Evolutionary conservation across 306 rosid genomes (phyloP), one percentile per base, ranked within the genome.

Genomic region (Purshia tridentata): DNA sequence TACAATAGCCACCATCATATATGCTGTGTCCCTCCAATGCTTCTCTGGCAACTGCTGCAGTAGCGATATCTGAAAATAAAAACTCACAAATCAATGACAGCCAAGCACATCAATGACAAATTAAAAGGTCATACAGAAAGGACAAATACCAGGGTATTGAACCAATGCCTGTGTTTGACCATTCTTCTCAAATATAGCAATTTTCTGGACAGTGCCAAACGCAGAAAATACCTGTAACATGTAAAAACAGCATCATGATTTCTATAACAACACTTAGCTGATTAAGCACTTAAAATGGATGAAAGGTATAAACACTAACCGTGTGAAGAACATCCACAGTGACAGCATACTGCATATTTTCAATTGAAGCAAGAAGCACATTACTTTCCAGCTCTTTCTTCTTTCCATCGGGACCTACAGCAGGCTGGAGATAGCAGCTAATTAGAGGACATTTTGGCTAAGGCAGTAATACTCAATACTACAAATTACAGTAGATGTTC

Each of bases 1-100:
- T 92, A 92, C 98, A 92, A 84, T 90, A 92, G 98, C 98, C 98
- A 92, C 98, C 98, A 92, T 92, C 98, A 92, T 92, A 92, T 77
- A 92, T 90, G 98, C 98, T 84, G 71, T 92, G 96, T 64, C 98
- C 98, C 80, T 92, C 98, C 51, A 92, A 77, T 75, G 96, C 96
- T 87, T 90, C 98, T 74, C 92, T 88, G 65, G 98, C 98, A 80
- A 85, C 75, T 16, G 92, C 80, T 56, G 98, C 96, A 3, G 89
- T 86, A 57, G 65, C 50, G 60, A 90, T 59, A 80, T 90, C 96
- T 90, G 89, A 50, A 66, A 42, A 69, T 47, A 39, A 65, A 47
- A 63, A 58, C 39, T 11, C 62, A 66, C 12, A 29, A 40, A 54
- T 76, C 75, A 76, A 74, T 41, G 55, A 63, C 47, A 62, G 68